Conservation (phyloP, 2,329 filamentous ascomycete genomes). For the Colletotrichum lentis region DNA sequence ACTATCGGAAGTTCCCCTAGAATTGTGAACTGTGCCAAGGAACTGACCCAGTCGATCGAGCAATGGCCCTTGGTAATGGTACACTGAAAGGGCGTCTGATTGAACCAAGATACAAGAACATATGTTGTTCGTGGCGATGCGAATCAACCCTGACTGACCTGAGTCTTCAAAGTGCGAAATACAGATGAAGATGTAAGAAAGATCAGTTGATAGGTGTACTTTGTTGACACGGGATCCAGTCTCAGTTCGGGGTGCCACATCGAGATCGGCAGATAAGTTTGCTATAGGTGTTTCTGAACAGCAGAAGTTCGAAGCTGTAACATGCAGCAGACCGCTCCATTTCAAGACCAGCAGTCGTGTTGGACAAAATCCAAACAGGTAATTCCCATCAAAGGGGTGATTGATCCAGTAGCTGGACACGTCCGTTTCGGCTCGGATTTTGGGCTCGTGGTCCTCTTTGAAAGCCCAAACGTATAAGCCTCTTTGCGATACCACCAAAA, state of each 20-base stretch:
- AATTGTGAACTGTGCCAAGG: neutral
- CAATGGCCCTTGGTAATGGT: too few relatives aligned
- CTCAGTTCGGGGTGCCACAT: neutral
- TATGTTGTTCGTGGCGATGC: too few relatives aligned
- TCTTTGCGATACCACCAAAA: neutral
- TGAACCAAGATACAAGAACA: too few relatives aligned
- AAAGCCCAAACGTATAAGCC: neutral
- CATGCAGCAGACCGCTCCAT: neutral
- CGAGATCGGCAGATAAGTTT: neutral
- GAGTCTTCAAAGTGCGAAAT: too few relatives aligned
- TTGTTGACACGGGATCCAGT: too few relatives aligned
- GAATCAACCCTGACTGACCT: too few relatives aligned
- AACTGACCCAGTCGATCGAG: neutral
- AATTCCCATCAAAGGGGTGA: neutral
- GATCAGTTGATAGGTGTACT: too few relatives aligned
- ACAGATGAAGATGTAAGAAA: too few relatives aligned
- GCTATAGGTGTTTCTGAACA: neutral
- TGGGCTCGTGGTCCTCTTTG: neutral
- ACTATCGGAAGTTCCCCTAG: neutral
- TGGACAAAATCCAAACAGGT: neutral
- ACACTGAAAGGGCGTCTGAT: too few relatives aligned
- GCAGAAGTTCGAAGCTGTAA: neutral
- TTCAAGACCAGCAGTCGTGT: neutral
- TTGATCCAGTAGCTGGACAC: neutral
- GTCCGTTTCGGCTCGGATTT: neutral